Base-by-base conservation (phyloP, 2,329 filamentous ascomycete genomes). In the Aspergillus sp. region DNA sequence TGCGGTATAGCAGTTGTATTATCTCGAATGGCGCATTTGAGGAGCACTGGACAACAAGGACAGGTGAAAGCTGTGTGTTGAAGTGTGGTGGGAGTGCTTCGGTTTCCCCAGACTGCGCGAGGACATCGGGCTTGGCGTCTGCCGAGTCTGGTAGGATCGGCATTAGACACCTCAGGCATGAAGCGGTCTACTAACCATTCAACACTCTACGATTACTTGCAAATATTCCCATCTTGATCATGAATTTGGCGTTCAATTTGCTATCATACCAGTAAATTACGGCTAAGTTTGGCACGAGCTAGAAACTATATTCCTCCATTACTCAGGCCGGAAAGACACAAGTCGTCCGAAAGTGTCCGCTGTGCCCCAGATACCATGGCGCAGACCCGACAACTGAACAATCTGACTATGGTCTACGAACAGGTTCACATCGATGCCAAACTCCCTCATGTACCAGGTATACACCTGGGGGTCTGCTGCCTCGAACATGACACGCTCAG, bases 361-460 rank as follows among this genome's bases (percentile, higher is more conserved):
- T 67, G 79, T 84, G 3, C 82, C 82, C 81, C 81, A 84, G 44
- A 84, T 83, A 0, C 82, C 81, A 41, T 76, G 72, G 40, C 81
- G 73, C 60, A 84, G 64, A 57, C 80, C 82, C 23, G 74, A 78
- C 55, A 85, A 62, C 71, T 85, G 82, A 57, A 84, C 81, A 64
- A 84, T 83, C 73, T 84, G 82, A 39, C 80, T 83, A 65, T 84
- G 81, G 62, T 84, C 81, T 52, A 85, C 81, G 66, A 84, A 84
- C 33, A 84, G 61, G 61, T 85, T 84, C 43, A 84, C 81, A 63
- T 84, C 81, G 31, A 81, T 76, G 6, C 82, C 82, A 67, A 84
- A 85, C 66, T 84, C 81, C 15, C 81, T 72, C 46, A 84, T 75
- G 62, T 82, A 84, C 81, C 80, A 84, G 58, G 82, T 84, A 57